Conservation (phyloP, 352 stramenopile species). For the Globisporangium perplexum region DNA sequence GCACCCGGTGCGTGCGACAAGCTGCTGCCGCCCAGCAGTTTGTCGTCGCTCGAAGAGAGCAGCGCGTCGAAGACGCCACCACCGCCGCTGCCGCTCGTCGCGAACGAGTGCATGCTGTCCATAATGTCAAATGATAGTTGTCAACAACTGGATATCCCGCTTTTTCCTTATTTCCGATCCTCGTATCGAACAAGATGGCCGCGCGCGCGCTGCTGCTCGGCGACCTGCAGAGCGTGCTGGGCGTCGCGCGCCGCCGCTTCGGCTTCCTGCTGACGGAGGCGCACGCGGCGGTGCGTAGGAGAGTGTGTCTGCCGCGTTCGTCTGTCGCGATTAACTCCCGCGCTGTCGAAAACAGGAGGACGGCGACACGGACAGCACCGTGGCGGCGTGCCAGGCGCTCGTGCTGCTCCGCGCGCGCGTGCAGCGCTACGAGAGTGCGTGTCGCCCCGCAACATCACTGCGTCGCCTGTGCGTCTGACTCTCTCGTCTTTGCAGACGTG, state of each 20-base stretch:
- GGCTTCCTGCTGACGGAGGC: constrained; percentile 34
- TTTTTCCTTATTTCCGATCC: too few species aligned
- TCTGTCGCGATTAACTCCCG: background rate
- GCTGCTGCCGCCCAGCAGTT: constrained; percentile 26
- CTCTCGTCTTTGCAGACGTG: constrained; percentile 46
- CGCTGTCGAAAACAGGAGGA: background rate
- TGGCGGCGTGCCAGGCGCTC: constrained; percentile 46
- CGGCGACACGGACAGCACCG: background rate
- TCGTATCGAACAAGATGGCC: too few species aligned
- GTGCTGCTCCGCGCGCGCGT: constrained; percentile 51
- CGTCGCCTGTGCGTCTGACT: too few species aligned
- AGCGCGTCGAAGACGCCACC: constrained; percentile 67
- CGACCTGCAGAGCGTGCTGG: constrained; percentile 71
- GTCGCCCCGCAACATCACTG: too few species aligned
- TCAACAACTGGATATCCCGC: too few species aligned
- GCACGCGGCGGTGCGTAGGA: constrained; percentile 19
- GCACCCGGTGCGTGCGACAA: constrained; percentile 32
- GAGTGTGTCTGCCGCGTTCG: background rate
- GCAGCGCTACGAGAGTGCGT: constrained; percentile 52
- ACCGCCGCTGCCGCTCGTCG: constrained; percentile 11
- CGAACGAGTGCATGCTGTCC: background rate
- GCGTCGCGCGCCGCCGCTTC: constrained; percentile 46
- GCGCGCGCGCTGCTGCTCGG: constrained; percentile 54
- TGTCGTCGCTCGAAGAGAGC: constrained; percentile 21
- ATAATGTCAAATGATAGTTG: background rate